Evolutionary conservation across 1,284 basidiomycete species (phyloP).

Genomic region (Thecaphora thlaspeos): DNA sequence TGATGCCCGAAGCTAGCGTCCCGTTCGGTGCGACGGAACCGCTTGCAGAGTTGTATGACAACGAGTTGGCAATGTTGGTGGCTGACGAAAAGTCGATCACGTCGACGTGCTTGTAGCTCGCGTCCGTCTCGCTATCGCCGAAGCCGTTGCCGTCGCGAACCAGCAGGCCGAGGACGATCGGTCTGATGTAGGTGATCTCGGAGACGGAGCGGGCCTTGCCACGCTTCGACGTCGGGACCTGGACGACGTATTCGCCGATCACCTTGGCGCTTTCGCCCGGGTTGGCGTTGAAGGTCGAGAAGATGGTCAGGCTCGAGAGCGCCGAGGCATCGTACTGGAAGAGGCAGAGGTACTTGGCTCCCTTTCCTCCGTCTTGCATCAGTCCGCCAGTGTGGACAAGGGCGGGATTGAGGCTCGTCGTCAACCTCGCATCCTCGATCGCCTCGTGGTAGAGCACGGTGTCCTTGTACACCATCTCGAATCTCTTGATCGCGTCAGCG

Average conservation of each 20-base stretch:
- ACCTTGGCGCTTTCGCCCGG: conserved; percentile 29
- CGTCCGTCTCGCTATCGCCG: conserved; percentile 63
- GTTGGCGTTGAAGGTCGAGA: conserved; percentile 59
- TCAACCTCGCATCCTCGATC: conserved; percentile 57
- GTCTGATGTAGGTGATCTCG: conserved; percentile 65
- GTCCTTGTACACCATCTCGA: conserved; percentile 64
- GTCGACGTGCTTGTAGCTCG: conserved; percentile 63
- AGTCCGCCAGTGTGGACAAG: too few species aligned
- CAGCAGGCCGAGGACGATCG: conserved; percentile 59
- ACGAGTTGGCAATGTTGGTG: conserved; percentile 66
- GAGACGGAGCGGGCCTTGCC: conserved; percentile 64
- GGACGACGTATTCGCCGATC: conserved; percentile 67
- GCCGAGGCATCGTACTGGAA: conserved; percentile 29
- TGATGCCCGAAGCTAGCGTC: conserved; percentile 62
- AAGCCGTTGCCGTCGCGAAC: conserved; percentile 67
- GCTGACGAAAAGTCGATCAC: conserved; percentile 62
- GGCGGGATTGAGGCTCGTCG: conserved; percentile 67
- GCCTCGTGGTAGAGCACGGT: conserved; percentile 65
- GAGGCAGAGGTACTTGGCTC: conserved; percentile 20
- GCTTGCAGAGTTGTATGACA: conserved; percentile 64
- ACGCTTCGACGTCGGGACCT: conserved; percentile 64
- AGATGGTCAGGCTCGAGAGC: conserved; percentile 12
- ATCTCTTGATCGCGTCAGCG: conserved; percentile 64
- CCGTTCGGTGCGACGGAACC: conserved; percentile 65
- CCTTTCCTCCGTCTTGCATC: conserved; percentile 65